Evolutionary conservation across 805 yeast species (phyloP), one percentile per base, ranked within the genome.

Genomic region (Saccharomyces eubayanus): DNA sequence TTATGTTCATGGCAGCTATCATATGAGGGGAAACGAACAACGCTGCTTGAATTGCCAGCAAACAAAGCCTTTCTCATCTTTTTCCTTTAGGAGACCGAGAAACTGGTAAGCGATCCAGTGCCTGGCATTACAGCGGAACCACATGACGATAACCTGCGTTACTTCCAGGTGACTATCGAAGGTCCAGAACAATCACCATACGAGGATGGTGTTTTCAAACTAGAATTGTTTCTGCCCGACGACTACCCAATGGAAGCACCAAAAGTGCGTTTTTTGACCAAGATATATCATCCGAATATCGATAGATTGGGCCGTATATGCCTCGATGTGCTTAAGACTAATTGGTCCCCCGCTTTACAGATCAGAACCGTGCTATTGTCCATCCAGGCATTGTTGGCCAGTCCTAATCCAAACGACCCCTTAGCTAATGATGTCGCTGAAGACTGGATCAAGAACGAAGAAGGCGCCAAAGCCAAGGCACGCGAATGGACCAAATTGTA

Each of bases 241-340:
- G 99, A 94, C 66, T 94, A 94, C 70, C 99, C 99, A 11, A 87
- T 92, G 97, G 89, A 89, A 64, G 96, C 99, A 0, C 99, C 99
- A 51, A 91, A 90, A 68, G 95, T 94, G 52, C 79, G 99, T 55
- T 94, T 94, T 63, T 73, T 94, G 58, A 94, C 99, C 30, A 89
- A 85, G 70, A 91, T 94, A 28, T 94, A 94, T 70, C 99, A 94
- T 67, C 99, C 96, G 46, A 94, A 94, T 70, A 94, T 94, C 61
- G 99, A 94, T 68, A 81, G 94, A 68, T 76, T 94, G 59, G 99
- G 99, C 8, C 79, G 99, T 59, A 92, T 94, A 63, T 94, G 99
- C 73, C 78, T 94, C 51, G 98, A 94, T 68, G 97, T 94, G 46
- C 77, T 94, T 67, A 94, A 92, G 73, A 80, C 88, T 62, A 91